These are phyloP conservation scores for Psilocybe azurescens DNA, from an alignment of 768 basidiomycete species.

Conservation along the genomic window DNA sequence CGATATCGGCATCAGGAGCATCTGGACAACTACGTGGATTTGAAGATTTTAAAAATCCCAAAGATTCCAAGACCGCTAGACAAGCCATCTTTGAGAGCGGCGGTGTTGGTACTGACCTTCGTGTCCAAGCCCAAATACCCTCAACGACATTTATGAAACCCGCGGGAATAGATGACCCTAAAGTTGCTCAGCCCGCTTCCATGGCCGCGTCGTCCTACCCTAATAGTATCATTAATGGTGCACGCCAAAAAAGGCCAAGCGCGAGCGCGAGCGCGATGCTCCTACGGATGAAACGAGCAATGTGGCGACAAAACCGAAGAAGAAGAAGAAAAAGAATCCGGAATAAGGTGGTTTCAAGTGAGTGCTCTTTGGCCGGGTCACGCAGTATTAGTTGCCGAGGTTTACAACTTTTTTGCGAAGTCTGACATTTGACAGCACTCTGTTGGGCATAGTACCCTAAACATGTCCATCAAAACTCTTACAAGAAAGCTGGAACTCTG, in stretches of 20 bases:
- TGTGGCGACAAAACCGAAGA: conserved; percentile 37
- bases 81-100: conserved; percentile 50
- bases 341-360: conserved; percentile 10
- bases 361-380: neutral
- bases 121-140: conserved; percentile 31
- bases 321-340: conserved; percentile 37
- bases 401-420: conserved; percentile 1
- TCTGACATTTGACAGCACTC: conserved; percentile 15
- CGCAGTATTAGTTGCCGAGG: neutral
- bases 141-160: conserved; percentile 55
- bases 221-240: conserved; percentile 27
- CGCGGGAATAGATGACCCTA: conserved; percentile 58
- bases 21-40: conserved; percentile 30
- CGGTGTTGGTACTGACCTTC: conserved; percentile 57
- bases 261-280: conserved; percentile 34
- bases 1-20: conserved; percentile 32
- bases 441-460: conserved; percentile 7
- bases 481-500: neutral
- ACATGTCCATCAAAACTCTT: neutral
- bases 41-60: conserved; percentile 31
- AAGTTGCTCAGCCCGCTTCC: conserved; percentile 21
- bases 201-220: conserved; percentile 8
- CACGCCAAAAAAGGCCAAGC: conserved; percentile 35
- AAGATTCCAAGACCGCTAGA: conserved; percentile 45
- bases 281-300: conserved; percentile 25